Base-by-base conservation (phyloP, 2,329 filamentous ascomycete species). In the Aspergillus sp. region DNA sequence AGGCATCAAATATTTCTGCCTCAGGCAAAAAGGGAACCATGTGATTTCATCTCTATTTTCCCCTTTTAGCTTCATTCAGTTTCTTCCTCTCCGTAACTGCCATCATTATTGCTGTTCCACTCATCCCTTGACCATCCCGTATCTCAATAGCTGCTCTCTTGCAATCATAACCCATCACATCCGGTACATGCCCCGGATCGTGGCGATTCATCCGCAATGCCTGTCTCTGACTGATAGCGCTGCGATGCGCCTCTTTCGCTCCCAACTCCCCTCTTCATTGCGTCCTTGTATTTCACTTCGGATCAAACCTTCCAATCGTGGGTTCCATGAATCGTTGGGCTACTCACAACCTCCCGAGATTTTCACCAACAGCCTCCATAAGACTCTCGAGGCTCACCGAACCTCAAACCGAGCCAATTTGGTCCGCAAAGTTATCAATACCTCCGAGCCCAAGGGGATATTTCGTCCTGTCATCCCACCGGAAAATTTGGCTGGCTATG, bases 351-450 rank as follows among this genome's bases (percentile, higher is more conserved):
- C 56, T 27, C 37, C 49, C 10, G 48, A 57, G 29, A 53, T 69
- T 29, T 53, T 62, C 43, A 50, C 56, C 27, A 56, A 61, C 39
- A 68, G 63, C 40, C 60, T 70, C 19, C 49, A 51, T 28, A 63
- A 61, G 43, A 72, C 69, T 5, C 58, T 72, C 29, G 63, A 68
- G 43, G 67, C 67, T 26, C 69, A 72, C 50, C 66, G 69, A 33
- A 50, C 51, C 9, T 54, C 56, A 8, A 72, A 72, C 49, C 60
- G 62, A 37, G 58, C 58, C 31, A 54, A 57, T 27, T 40, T 69
- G 31, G 54, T 69, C 37, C 65, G 66, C 41, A 65, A 59, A 47
- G 46, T 65, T 19, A 47, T 52, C 27, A 37, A 45, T 27, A 46
- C 43, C 12, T 38, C 43, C 38, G 49, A 46, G 29, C 43, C 48